Evolutionary conservation across 106 monocot genomes (phyloP).

Genomic region (Ottelia alismoides): DNA sequence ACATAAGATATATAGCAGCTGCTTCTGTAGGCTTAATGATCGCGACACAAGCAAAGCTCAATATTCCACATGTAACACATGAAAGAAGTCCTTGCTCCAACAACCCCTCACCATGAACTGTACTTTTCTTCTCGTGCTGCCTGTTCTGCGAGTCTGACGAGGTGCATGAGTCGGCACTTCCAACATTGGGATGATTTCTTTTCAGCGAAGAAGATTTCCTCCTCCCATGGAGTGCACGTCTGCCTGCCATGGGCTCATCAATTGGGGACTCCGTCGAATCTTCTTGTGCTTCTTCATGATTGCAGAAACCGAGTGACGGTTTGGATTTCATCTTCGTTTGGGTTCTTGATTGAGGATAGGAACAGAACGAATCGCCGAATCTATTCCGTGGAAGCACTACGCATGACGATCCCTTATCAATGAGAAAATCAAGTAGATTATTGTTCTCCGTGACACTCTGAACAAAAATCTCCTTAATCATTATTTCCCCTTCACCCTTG

Average conservation of each 20-base stretch:
- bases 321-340: slow-evolving; percentile 50
- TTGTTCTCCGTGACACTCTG: slow-evolving; percentile 48
- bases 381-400: slow-evolving; percentile 42
- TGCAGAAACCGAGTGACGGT: slow-evolving; percentile 46
- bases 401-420: slow-evolving; percentile 50
- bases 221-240: too few species aligned
- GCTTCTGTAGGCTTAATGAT: slow-evolving; percentile 55
- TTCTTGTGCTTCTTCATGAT: slow-evolving; percentile 34
- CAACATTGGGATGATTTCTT: too few species aligned
- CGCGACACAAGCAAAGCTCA: slow-evolving; percentile 88
- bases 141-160: too few species aligned
- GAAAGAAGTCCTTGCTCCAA: slow-evolving; percentile 73
- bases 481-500: slow-evolving; percentile 78
- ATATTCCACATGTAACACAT: slow-evolving; percentile 88
- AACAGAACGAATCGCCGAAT: slow-evolving; percentile 18
- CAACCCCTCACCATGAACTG: too few species aligned
- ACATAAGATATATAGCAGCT: slow-evolving; percentile 43
- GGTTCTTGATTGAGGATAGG: slow-evolving; percentile 17
- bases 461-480: slow-evolving; percentile 72
- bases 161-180: too few species aligned
- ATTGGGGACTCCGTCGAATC: slow-evolving; percentile 24
- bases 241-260: slow-evolving; percentile 15
- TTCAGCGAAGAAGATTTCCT: too few species aligned
- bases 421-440: slow-evolving; percentile 27
- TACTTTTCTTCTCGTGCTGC: too few species aligned